Evolutionary conservation across 805 yeast species (phyloP).

Genomic region (Candida anglica): DNA sequence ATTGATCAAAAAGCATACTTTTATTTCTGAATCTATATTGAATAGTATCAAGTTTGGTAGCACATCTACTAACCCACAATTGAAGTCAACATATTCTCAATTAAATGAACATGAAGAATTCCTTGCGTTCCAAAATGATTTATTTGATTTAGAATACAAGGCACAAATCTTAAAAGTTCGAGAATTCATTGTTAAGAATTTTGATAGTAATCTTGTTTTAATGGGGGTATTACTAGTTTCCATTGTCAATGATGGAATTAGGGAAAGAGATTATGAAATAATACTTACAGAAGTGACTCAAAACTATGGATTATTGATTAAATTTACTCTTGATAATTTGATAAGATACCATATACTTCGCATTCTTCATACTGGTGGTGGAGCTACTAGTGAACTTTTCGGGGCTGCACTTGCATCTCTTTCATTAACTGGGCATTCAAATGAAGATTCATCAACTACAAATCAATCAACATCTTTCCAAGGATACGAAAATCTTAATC

Average conservation of each 20-base stretch:
- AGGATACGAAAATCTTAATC: conserved; percentile 9
- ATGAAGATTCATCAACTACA: no score
- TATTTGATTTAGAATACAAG: conserved; percentile 44
- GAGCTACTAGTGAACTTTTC: conserved; percentile 15
- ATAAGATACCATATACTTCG: conserved; percentile 46
- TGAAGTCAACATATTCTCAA: conserved; percentile 11
- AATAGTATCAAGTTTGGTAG: conserved; percentile 32
- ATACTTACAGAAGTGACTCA: conserved; percentile 55
- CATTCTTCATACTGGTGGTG: conserved; percentile 14
- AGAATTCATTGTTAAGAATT: conserved; percentile 39
- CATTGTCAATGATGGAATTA: conserved; percentile 63
- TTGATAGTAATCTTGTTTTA: conserved; percentile 40
- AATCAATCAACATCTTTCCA: conserved; percentile 5
- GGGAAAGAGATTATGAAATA: conserved; percentile 55
- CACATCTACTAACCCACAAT: conserved; percentile 6
- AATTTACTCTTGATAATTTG: conserved; percentile 46
- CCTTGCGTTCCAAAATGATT: conserved; percentile 65
- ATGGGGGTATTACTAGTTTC: conserved; percentile 57
- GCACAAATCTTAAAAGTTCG: conserved; percentile 20
- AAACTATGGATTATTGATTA: conserved; percentile 58
- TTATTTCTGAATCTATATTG: conserved; percentile 64
- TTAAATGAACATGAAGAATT: conserved; percentile 38
- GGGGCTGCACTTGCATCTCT: conserved; percentile 14
- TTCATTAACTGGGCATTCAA: conserved; percentile 5
- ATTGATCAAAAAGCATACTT: conserved; percentile 67